Evolutionary conservation across 371 early-diverging fungal species (phyloP).

Genomic region (Fennellomyces sp.): DNA sequence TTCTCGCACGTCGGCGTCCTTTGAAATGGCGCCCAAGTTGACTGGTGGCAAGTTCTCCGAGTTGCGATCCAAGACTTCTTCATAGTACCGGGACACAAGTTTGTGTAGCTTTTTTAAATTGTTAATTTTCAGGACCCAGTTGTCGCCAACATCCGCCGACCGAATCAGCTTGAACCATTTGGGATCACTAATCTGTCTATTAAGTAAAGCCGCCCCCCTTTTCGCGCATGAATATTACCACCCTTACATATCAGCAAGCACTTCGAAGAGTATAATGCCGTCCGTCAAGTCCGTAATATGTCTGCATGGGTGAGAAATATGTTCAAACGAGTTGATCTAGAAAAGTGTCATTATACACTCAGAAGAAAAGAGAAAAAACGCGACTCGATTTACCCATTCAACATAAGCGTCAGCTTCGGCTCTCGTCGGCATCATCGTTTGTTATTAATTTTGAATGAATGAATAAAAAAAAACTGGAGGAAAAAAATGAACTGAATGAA

Average conservation of each 20-base stretch:
- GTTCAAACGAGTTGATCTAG: slow-evolving; percentile 78
- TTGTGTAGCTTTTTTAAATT: slow-evolving; percentile 87
- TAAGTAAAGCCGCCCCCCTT: neutral
- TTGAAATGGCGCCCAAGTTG: slow-evolving; percentile 82
- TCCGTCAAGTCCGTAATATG: slow-evolving; percentile 77
- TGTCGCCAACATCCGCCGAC: slow-evolving; percentile 78
- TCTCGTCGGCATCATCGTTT: slow-evolving; percentile 1
- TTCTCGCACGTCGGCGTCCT: slow-evolving; percentile 72
- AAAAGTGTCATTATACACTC: neutral
- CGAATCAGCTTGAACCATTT: slow-evolving; percentile 86
- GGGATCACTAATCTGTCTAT: slow-evolving; percentile 63
- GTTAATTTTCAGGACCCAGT: slow-evolving; percentile 93
- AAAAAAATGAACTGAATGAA: neutral
- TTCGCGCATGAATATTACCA: neutral
- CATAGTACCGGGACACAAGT: slow-evolving; percentile 82
- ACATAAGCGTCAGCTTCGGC: slow-evolving; percentile 18
- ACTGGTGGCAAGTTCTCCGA: slow-evolving; percentile 56
- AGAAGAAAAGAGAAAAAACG: neutral
- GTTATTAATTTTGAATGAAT: slow-evolving; percentile 1
- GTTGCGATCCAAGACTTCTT: slow-evolving; percentile 74
- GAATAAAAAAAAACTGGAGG: neutral
- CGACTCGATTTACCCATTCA: slow-evolving; percentile 11
- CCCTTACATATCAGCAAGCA: slow-evolving; percentile 83
- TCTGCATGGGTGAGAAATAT: slow-evolving; percentile 61
- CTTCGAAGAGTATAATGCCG: slow-evolving; percentile 80